phyloP scores from a whole-genome alignment of 1,284 basidiomycete genomes.

The Golubevia pallescens region DNA sequence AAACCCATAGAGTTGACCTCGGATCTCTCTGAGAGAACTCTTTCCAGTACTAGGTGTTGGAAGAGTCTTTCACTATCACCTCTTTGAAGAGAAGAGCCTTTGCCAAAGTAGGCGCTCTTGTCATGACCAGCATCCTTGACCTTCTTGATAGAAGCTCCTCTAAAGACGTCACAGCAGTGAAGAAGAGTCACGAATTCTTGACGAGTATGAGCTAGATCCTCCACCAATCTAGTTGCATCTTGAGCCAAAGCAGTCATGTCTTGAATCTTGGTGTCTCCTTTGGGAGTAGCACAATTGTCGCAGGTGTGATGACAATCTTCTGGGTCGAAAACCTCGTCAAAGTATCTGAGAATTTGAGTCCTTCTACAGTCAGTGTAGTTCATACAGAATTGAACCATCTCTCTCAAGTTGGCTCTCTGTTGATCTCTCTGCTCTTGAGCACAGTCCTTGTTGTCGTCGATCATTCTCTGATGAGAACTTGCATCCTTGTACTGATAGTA shows the following conservation, averaged over 20 bases:
- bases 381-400: slow-evolving; percentile 77
- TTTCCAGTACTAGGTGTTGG: slow-evolving; percentile 69
- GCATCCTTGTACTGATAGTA: slow-evolving; percentile 71
- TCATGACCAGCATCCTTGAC: slow-evolving; percentile 70
- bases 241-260: slow-evolving; percentile 71
- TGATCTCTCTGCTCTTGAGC: slow-evolving; percentile 70
- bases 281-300: slow-evolving; percentile 74
- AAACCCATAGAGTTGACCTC: slow-evolving; percentile 61
- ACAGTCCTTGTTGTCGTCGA: slow-evolving; percentile 68
- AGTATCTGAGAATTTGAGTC: slow-evolving; percentile 78
- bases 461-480: slow-evolving; percentile 68
- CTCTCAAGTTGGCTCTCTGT: slow-evolving; percentile 69
- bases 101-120: slow-evolving; percentile 69
- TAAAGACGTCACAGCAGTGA: slow-evolving; percentile 70
- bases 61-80: slow-evolving; percentile 73
- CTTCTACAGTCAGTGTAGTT: slow-evolving; percentile 88
- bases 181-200: slow-evolving; percentile 68
- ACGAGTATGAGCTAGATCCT: slow-evolving; percentile 65
- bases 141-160: slow-evolving; percentile 70
- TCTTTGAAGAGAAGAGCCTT: slow-evolving; percentile 68
- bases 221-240: slow-evolving; percentile 70
- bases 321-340: slow-evolving; percentile 71
- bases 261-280: slow-evolving; percentile 65
- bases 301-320: slow-evolving; percentile 73
- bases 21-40: slow-evolving; percentile 65